Base-by-base conservation (phyloP, 805 yeast species). In the Saturnispora serradocipensis region DNA sequence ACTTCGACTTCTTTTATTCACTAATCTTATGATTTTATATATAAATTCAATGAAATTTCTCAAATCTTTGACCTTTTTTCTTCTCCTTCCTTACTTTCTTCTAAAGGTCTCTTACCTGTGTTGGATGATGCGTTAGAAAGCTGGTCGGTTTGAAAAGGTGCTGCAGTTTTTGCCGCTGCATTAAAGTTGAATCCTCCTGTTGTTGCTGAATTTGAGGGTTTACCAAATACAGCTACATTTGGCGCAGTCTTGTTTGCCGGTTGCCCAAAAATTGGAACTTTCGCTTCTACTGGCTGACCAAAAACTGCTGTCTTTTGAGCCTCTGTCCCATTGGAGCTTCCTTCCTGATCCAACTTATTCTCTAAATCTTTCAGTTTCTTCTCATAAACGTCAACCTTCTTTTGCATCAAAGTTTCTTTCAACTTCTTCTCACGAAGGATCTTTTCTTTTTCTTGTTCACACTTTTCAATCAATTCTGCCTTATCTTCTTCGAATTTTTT, bases 391-490 rank as follows among this genome's bases (percentile, higher is more conserved):
- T 80, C n/a, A 78, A 67, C 62, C 76, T 81, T 56, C 72, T 71
- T 57, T 73, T 75, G 58, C 58, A 80, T 68, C 64, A 84, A 74
- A 53, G 73, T 76, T 52, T 75, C 73, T 57, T 81, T 76, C 64
- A 84, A 75, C 53, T 77, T 84, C 46, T 74, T 75, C 59, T 81
- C 81, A 61, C 80, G 77, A 47, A 3, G 76, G 73, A 45, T 72
- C 75, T 32, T 70, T 55, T 69, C 61, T 64, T 64, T 64, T 51
- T 60, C 66, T 24, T 52, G 51, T 27, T 61, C 64, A 43, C 61
- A 56, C 54, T 48, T 53, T 47, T 52, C 57, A 50, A 48, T 55
- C 6, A 56, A 53, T 25, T 60, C 59, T 10, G 54, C 53, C 39
- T 60, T 59, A 40, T 58, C 58, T 34, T 52, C 51, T 25, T 57